Conservation (phyloP, 202 grass and related monocot species). For the Setaria italica region DNA sequence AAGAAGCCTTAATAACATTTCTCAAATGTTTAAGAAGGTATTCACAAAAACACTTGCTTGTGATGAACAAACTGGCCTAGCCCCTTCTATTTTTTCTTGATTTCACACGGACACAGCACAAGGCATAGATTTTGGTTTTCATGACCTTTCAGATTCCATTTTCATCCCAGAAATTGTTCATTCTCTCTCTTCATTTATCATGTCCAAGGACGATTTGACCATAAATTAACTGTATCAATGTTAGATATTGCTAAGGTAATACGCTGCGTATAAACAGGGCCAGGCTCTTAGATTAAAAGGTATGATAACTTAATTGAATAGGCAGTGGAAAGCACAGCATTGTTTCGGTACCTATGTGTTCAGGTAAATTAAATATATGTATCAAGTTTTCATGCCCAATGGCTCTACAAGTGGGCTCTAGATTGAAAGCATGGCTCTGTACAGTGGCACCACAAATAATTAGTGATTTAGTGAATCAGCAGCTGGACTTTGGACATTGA, state of each 20-base stretch:
- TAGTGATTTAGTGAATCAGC: not conserved
- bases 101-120: not conserved
- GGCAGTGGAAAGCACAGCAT: not conserved
- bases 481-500: not conserved
- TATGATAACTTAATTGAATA: not conserved
- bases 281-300: not conserved
- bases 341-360: not conserved
- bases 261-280: not conserved
- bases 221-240: not conserved
- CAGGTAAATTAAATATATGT: conserved; percentile 11
- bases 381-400: not conserved
- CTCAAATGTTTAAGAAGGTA: not conserved
- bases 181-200: not conserved
- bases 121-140: not conserved
- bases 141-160: not conserved
- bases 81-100: not conserved
- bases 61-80: not conserved
- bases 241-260: not conserved
- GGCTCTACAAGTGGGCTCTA: not conserved
- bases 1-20: conserved; percentile 1
- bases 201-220: too few relatives aligned
- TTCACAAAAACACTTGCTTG: not conserved
- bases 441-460: conserved; percentile 7
- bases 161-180: not conserved
- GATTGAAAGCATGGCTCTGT: not conserved